Evolutionary conservation across 2,329 filamentous ascomycete species (phyloP).

Genomic region (Xylariaceae sp.): DNA sequence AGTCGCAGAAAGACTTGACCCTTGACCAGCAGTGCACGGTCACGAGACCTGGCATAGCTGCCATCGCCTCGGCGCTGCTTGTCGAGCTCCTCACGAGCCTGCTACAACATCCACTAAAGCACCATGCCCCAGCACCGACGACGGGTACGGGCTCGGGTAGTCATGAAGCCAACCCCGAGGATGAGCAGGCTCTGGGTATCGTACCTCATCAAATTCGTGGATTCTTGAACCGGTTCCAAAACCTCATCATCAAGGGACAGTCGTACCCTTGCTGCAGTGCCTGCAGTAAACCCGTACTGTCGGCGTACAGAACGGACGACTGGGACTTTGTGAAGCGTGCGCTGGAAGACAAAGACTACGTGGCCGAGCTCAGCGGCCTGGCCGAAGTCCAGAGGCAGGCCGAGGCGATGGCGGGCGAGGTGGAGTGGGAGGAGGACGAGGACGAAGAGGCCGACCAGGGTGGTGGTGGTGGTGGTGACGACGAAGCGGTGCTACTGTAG

Average conservation of each 20-base stretch:
- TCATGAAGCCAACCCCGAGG: conserved; percentile 42
- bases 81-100: conserved; percentile 86
- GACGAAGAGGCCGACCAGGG: conserved; percentile 17
- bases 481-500: conserved; percentile 27
- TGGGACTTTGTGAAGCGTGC: conserved; percentile 75
- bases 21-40: conserved; percentile 98
- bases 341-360: conserved; percentile 67
- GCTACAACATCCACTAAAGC: conserved; percentile 74
- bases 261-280: conserved; percentile 78
- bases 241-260: conserved; percentile 62
- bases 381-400: conserved; percentile 27
- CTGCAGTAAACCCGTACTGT: conserved; percentile 63
- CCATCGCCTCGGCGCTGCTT: conserved; percentile 82
- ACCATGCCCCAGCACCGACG: conserved; percentile 51
- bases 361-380: conserved; percentile 55
- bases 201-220: conserved; percentile 77
- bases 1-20: conserved; percentile 91
- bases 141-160: conserved; percentile 28
- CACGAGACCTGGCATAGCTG: conserved; percentile 83
- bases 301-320: conserved; percentile 57
- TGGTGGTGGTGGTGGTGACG: too few species aligned
- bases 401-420: conserved; percentile 19
- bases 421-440: conserved; percentile 27
- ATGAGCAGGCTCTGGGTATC: conserved; percentile 55
- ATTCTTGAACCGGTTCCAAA: conserved; percentile 67